Base-by-base conservation (phyloP, 768 basidiomycete genomes). In the Trametes cinnabarina region DNA sequence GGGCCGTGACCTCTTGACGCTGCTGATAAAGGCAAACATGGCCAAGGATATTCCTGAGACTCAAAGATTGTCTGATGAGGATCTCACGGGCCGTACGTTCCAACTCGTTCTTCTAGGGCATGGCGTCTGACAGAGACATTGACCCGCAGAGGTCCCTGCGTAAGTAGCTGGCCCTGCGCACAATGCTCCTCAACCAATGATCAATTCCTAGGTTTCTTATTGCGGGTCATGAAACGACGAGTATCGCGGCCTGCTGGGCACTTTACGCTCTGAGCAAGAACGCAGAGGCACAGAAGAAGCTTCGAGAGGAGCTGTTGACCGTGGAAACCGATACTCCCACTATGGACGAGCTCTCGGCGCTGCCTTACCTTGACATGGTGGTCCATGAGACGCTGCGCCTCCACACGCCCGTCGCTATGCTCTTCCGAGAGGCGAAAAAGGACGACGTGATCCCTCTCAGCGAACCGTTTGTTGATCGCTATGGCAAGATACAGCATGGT, bases 291-390 rank as follows among this genome's bases (percentile, higher is more conserved):
- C 78, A 78, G 65, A 26, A 67, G 14, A 68, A 69, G 25, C 70
- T 79, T 0, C 75, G 76, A 11, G 68, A 73, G 2, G 79, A 80
- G 62, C 58, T 79, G 14, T 60, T 67, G 20, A 65, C 71, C 0
- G 73, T 84, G 14, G 64, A 75, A 1, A 82, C 81, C 0, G 56
- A 49, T 4, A 12, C 47, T 1, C 87, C 87, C 2, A 76, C 79
- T 1, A 88, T 89, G 83, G 88, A 90, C 37, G 78, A 84, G 20
- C 77, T 91, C 1, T 79, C 81, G 52, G 73, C 78, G 1, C 73
- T 92, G 3, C 79, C 85, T 0, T 89, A 87, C 64, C 81, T 92
- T n/a, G 89, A 89, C 58, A 73, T 73, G 17, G 79, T 87, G 8
- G 74, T 86, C 2, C 77, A 80, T 4, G 87, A 88, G 69, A 80